Evolutionary conservation across 139 green algal species (phyloP).

Genomic region (Tetradesmus lagerheimii): DNA sequence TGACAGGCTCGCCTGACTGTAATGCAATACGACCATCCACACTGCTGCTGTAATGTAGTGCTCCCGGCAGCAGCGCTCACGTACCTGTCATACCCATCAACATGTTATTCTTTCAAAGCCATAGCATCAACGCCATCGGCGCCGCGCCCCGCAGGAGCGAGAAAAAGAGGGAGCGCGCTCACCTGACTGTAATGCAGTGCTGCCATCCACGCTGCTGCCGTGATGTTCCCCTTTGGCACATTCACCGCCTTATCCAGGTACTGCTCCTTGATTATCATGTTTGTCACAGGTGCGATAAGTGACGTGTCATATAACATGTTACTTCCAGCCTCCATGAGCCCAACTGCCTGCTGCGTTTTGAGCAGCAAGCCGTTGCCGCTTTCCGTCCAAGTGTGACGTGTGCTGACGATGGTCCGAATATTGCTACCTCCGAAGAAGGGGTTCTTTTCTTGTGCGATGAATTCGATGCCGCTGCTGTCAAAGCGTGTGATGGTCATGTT

Average conservation of each 20-base stretch:
- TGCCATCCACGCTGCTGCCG: background rate
- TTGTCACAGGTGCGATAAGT: background rate
- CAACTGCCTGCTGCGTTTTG: background rate
- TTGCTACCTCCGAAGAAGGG: background rate
- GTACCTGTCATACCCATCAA: no score
- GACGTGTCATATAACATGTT: constrained; percentile 6
- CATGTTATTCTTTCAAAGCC: no score
- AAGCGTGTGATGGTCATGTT: constrained; percentile 5
- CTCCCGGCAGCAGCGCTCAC: no score
- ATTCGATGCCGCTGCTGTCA: constrained; percentile 21
- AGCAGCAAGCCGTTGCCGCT: background rate
- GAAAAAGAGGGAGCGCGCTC: no score
- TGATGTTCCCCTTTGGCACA: background rate
- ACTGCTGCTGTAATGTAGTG: background rate
- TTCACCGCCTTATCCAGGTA: background rate
- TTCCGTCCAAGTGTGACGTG: constrained; percentile 16
- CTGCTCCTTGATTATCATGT: background rate
- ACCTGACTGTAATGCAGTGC: constrained; percentile 1
- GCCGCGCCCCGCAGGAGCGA: no score
- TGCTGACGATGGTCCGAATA: background rate
- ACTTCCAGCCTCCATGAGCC: background rate
- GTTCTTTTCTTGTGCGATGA: background rate
- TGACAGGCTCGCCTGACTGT: background rate
- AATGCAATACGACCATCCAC: background rate
- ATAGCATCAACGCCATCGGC: no score